Conservation (phyloP, 345 rosid species). For the Syzygium grande region DNA sequence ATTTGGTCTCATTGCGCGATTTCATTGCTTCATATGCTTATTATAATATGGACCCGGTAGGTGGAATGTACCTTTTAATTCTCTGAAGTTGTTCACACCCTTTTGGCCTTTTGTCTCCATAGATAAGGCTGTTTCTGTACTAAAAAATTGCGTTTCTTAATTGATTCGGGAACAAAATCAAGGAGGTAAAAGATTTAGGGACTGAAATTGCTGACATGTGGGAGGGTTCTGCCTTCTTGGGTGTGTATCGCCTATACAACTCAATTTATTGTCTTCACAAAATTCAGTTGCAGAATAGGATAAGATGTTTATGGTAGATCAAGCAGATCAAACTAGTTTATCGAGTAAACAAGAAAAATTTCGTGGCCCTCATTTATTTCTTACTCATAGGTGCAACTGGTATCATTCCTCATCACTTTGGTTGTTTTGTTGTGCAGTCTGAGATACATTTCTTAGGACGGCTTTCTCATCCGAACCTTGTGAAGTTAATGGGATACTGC, state of each 20-base stretch:
- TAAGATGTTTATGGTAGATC: not conserved
- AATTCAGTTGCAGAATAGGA: not conserved
- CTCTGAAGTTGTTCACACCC: not conserved
- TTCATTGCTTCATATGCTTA: not conserved
- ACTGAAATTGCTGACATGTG: not conserved
- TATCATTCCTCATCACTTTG: not conserved
- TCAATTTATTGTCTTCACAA: not conserved
- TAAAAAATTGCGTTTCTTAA: not conserved
- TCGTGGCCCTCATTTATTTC: not conserved
- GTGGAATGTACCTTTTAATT: not conserved
- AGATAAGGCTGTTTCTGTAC: not conserved
- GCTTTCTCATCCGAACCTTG: conserved; percentile 89
- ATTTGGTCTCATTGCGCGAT: not conserved
- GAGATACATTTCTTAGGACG: conserved; percentile 84
- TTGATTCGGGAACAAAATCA: not conserved
- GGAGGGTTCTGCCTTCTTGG: not conserved
- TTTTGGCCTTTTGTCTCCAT: not conserved
- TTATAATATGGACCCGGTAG: not conserved
- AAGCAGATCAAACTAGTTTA: not conserved
- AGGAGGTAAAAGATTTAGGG: not conserved
- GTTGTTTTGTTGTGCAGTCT: conserved; percentile 37
- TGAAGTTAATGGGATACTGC: conserved; percentile 79
- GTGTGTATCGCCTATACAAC: not conserved
- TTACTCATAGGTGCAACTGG: not conserved
- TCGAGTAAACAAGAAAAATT: not conserved